Evolutionary conservation across 2,329 filamentous ascomycete genomes (phyloP).

Genomic region (Botrytis pseudocinerea): DNA sequence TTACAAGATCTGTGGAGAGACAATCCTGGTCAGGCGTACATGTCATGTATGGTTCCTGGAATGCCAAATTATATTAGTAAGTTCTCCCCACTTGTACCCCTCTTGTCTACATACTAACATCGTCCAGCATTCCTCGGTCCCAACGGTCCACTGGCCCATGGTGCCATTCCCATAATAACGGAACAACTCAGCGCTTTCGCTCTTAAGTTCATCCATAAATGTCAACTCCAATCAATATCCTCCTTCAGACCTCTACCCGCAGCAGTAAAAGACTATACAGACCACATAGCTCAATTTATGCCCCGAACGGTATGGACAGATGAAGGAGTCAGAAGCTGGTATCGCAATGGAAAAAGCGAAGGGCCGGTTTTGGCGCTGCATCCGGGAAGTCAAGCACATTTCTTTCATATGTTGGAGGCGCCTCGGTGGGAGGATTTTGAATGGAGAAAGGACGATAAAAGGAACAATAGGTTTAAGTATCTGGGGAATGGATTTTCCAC

Average conservation of each 20-base stretch:
- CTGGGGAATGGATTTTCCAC: constrained; percentile 28
- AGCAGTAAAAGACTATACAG: constrained; percentile 40
- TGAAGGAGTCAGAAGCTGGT: constrained; percentile 32
- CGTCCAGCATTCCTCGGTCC: constrained; percentile 37
- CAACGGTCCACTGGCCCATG: constrained; percentile 39
- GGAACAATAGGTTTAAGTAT: constrained; percentile 25
- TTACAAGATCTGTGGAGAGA: constrained; percentile 37
- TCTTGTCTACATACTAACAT: too few relatives aligned
- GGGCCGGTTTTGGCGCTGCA: constrained; percentile 29
- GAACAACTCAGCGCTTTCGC: constrained; percentile 52
- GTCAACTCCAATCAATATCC: constrained; percentile 45
- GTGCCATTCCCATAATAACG: constrained; percentile 43
- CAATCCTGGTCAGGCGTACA: constrained; percentile 37
- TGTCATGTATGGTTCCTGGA: constrained; percentile 37
- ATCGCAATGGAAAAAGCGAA: constrained; percentile 26
- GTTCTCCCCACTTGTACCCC: background rate
- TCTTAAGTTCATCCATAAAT: constrained; percentile 49
- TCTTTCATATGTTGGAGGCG: constrained; percentile 25
- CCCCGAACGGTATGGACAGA: constrained; percentile 33
- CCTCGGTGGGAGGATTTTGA: constrained; percentile 28
- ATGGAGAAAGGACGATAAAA: background rate
- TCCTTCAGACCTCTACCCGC: constrained; percentile 45
- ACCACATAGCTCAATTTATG: constrained; percentile 38
- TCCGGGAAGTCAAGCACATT: constrained; percentile 29
- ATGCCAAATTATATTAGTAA: constrained; percentile 35